These are phyloP conservation scores for Myrica gale DNA, from an alignment of 306 rosid species.

Conservation along the genomic window DNA sequence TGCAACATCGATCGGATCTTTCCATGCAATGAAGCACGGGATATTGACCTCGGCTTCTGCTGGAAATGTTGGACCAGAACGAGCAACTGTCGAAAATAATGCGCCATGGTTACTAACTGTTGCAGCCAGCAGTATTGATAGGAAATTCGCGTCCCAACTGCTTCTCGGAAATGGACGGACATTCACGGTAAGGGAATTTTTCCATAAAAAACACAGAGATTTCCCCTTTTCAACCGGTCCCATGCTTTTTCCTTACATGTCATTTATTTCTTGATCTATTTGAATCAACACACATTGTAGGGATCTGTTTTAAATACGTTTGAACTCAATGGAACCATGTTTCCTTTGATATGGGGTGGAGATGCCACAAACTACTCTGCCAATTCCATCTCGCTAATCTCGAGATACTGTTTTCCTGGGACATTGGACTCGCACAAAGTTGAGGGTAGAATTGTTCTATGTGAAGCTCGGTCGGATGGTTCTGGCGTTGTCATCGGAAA, in stretches of 20 bases:
- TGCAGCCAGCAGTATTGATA: slow-evolving; percentile 26
- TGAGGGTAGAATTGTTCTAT: slow-evolving; percentile 27
- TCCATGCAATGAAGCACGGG: slow-evolving; percentile 32
- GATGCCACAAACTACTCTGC: slow-evolving; percentile 30
- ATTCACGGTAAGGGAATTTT: slow-evolving; percentile 9
- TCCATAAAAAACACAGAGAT: not conserved
- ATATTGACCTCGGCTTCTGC: slow-evolving; percentile 32
- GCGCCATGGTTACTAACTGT: slow-evolving; percentile 30
- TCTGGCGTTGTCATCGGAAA: not conserved
- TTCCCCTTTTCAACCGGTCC: not conserved
- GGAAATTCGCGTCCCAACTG: slow-evolving; percentile 13
- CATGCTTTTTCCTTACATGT: not conserved
- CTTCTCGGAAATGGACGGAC: slow-evolving; percentile 23
- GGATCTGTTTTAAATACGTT: slow-evolving; percentile 16
- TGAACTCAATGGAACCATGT: slow-evolving; percentile 5
- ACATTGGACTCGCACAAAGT: slow-evolving; percentile 14
- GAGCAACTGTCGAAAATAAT: not conserved
- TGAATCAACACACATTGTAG: not conserved
- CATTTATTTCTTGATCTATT: not conserved
- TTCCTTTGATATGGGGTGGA: slow-evolving; percentile 34
- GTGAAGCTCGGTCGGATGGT: not conserved
- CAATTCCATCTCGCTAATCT: not conserved
- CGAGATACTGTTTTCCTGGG: not conserved
- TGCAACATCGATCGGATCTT: slow-evolving; percentile 25
- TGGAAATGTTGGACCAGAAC: slow-evolving; percentile 23